Percentiles rank a stretch among this genome's conserved stretches.
Evolutionary conservation across 805 yeast genomes (phyloP).

Genomic region (Isabelozyma gotoi): DNA sequence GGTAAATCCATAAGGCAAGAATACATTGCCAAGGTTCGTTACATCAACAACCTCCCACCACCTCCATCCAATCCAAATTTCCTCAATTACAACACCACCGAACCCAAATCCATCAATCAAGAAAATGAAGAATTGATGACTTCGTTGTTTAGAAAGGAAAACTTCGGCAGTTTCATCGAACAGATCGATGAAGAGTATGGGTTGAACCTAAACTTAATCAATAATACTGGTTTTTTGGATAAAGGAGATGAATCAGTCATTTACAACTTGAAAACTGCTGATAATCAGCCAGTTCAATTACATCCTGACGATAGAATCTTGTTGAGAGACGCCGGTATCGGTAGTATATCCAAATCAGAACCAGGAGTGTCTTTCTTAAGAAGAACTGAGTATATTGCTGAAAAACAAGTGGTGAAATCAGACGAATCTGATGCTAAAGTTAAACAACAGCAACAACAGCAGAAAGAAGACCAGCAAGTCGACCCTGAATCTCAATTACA

Average conservation of each 20-base stretch:
- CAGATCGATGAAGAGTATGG: slow-evolving; percentile 66
- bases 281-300: slow-evolving; percentile 41
- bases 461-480: slow-evolving; percentile 26
- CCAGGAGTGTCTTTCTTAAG: slow-evolving; percentile 78
- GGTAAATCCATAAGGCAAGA: slow-evolving; percentile 59
- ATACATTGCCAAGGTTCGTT: slow-evolving; percentile 78
- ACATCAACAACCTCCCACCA: slow-evolving; percentile 85
- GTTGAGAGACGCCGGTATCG: slow-evolving; percentile 73
- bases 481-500: slow-evolving; percentile 65
- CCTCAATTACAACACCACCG: slow-evolving; percentile 51
- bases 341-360: slow-evolving; percentile 39
- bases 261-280: slow-evolving; percentile 22
- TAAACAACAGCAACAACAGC: slow-evolving; percentile 18
- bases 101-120: slow-evolving; percentile 30
- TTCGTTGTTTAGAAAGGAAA: slow-evolving; percentile 71
- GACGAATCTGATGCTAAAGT: slow-evolving; percentile 27
- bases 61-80: slow-evolving; percentile 91
- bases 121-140: slow-evolving; percentile 57
- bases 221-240: slow-evolving; percentile 67
- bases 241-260: slow-evolving; percentile 50
- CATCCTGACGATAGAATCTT: slow-evolving; percentile 78
- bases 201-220: slow-evolving; percentile 70
- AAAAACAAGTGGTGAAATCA: slow-evolving; percentile 41
- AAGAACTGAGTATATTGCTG: slow-evolving; percentile 89
- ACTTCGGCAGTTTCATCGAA: slow-evolving; percentile 59